phyloP scores from a whole-genome alignment of 1,139 yeast species.

The Nadsonia commutata region DNA sequence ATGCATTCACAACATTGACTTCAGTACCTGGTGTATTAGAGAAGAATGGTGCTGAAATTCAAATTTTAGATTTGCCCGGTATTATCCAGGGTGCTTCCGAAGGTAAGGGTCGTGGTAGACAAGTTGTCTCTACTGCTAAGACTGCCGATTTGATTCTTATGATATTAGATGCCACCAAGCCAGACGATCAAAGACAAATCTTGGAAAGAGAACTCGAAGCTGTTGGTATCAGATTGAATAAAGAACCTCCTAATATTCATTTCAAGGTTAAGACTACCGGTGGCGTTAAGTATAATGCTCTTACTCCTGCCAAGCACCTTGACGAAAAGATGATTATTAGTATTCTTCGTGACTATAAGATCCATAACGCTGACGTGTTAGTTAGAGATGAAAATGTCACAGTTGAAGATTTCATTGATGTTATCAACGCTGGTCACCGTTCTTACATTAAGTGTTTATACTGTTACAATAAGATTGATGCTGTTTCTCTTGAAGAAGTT shows the following conservation, averaged over 20 bases:
- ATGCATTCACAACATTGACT: slow-evolving; percentile 90
- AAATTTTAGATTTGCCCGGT: slow-evolving; percentile 92
- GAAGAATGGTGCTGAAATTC: slow-evolving; percentile 93
- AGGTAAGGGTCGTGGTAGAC: slow-evolving; percentile 96
- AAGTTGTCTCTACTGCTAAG: slow-evolving; percentile 90
- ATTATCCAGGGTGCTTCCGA: slow-evolving; percentile 93
- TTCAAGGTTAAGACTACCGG: slow-evolving; percentile 76
- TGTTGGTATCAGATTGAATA: slow-evolving; percentile 84
- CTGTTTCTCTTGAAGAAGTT: slow-evolving; percentile 87
- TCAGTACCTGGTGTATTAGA: slow-evolving; percentile 93
- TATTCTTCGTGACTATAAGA: slow-evolving; percentile 70
- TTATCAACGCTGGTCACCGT: slow-evolving; percentile 73
- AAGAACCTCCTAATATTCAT: slow-evolving; percentile 64
- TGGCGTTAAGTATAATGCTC: slow-evolving; percentile 72
- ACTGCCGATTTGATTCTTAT: slow-evolving; percentile 86
- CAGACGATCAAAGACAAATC: slow-evolving; percentile 73
- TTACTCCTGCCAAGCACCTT: slow-evolving; percentile 67
- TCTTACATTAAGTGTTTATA: slow-evolving; percentile 84
- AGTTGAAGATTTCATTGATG: slow-evolving; percentile 87
- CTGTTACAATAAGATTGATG: slow-evolving; percentile 88
- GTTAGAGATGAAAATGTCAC: slow-evolving; percentile 82
- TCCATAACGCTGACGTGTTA: slow-evolving; percentile 87
- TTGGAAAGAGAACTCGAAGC: slow-evolving; percentile 83
- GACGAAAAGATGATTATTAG: slow-evolving; percentile 69
- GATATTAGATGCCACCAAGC: slow-evolving; percentile 93